phyloP scores from a whole-genome alignment of 257 asterid genomes.

The Capsicum pubescens region DNA sequence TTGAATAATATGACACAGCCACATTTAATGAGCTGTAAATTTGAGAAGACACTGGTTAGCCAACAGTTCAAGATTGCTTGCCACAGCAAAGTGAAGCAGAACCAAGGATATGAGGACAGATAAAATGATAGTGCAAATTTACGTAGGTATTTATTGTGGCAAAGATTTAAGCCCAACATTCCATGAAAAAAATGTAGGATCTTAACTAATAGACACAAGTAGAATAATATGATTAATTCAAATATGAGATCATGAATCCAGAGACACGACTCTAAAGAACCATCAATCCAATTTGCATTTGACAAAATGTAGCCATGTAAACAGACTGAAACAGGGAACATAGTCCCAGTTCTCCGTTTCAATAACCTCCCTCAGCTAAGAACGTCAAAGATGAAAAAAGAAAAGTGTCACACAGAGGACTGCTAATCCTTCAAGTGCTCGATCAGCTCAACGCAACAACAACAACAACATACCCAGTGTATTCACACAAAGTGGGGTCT shows the following conservation, averaged over 20 bases:
- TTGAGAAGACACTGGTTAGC: neutral
- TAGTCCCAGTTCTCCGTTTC: neutral
- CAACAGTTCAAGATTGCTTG: too few relatives aligned
- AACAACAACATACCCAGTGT: too few relatives aligned
- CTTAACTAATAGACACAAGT: neutral
- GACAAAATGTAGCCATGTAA: neutral
- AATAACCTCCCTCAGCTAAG: neutral
- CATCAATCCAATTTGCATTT: neutral
- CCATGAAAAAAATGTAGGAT: neutral
- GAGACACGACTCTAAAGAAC: neutral
- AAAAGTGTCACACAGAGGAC: neutral
- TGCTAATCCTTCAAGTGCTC: neutral
- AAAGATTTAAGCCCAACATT: neutral
- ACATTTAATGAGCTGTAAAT: conserved; percentile 62
- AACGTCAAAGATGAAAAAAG: neutral
- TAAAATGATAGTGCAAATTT: neutral
- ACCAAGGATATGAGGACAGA: neutral
- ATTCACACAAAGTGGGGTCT: too few relatives aligned
- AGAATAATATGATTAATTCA: neutral
- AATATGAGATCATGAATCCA: neutral
- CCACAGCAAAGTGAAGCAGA: neutral
- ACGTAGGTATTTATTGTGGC: neutral
- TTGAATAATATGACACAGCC: conserved; percentile 70
- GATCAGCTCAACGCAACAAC: too few relatives aligned
- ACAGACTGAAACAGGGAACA: neutral